Evolutionary conservation across 108 stramenopile species (phyloP).

Genomic region (Seminavis robusta): DNA sequence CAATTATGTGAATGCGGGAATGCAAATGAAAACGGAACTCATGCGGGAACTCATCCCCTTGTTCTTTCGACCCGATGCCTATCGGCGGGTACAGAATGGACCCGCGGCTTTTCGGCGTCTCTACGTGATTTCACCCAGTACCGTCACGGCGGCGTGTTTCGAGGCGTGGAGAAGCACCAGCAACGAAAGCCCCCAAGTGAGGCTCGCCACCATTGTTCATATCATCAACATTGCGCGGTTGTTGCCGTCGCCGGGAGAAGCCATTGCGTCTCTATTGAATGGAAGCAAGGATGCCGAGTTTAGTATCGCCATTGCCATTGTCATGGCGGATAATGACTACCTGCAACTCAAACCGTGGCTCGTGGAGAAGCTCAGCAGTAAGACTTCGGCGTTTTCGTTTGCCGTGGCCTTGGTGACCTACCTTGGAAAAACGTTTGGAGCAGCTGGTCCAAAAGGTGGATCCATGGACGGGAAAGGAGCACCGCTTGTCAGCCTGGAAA

Average conservation of each 20-base stretch:
- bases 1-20: conserved; percentile 56
- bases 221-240: conserved; percentile 74
- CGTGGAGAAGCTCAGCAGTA: conserved; percentile 50
- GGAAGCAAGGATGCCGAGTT: conserved; percentile 84
- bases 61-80: conserved; percentile 83
- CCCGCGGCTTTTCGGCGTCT: conserved; percentile 81
- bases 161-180: conserved; percentile 86
- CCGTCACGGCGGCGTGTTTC: conserved; percentile 82
- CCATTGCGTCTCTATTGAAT: conserved; percentile 57
- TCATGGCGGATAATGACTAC: conserved; percentile 83
- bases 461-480: conserved; percentile 12
- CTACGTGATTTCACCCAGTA: conserved; percentile 81
- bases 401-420: conserved; percentile 57
- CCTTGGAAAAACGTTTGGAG: conserved; percentile 54
- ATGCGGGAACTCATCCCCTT: conserved; percentile 90
- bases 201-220: conserved; percentile 70
- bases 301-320: conserved; percentile 74
- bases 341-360: conserved; percentile 76
- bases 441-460: conserved; percentile 44
- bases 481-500: conserved; percentile 77
- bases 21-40: conserved; percentile 82
- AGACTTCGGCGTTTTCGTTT: conserved; percentile 33
- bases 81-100: conserved; percentile 65
- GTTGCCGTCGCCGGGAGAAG: conserved; percentile 66
- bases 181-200: conserved; percentile 40